A percentile compares a stretch with the other conserved stretches of the same genome.
Evolutionary conservation across 2,329 filamentous ascomycete genomes (phyloP).

Genomic region (Metarhizium anisopliae): DNA sequence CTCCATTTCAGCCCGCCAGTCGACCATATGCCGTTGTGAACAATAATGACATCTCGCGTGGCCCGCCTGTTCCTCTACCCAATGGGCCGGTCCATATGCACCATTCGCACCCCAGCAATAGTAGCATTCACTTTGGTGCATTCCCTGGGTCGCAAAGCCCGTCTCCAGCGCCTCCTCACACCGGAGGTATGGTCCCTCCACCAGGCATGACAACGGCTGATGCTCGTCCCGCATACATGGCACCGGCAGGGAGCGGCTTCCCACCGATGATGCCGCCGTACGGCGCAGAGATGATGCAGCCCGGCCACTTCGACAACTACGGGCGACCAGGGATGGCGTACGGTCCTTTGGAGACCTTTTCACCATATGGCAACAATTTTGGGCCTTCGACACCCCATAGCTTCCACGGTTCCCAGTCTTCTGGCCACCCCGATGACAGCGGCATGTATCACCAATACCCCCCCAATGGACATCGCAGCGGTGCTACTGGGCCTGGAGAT

Average conservation of each 20-base stretch:
- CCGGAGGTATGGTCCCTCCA: conserved; percentile 38
- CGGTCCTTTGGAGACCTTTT: conserved; percentile 25
- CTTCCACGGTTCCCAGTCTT: conserved; percentile 53
- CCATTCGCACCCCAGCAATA: conserved; percentile 43
- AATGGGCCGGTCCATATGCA: conserved; percentile 32
- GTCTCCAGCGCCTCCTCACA: conserved; percentile 45
- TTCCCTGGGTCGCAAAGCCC: conserved; percentile 47
- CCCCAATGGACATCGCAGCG: conserved; percentile 28
- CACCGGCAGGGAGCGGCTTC: conserved; percentile 24
- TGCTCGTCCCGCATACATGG: conserved; percentile 25
- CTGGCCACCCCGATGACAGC: conserved; percentile 37
- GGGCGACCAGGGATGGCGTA: conserved; percentile 27
- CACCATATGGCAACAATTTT: conserved; percentile 29
- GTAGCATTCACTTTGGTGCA: conserved; percentile 47
- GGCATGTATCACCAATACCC: conserved; percentile 31
- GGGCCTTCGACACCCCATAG: conserved; percentile 50
- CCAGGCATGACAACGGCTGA: conserved; percentile 32
- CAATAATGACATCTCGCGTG: conserved; percentile 24
- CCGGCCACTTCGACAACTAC: conserved; percentile 26
- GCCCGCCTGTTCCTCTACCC: conserved; percentile 22
- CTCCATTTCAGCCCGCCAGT: conserved; percentile 29
- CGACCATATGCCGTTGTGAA: conserved; percentile 19
- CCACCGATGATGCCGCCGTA: conserved; percentile 27
- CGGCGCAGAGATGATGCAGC: conserved; percentile 25
- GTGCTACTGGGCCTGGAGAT: conserved; percentile 19